Conservation (phyloP, 2,329 filamentous ascomycete species). For the Epichloe elymi region DNA sequence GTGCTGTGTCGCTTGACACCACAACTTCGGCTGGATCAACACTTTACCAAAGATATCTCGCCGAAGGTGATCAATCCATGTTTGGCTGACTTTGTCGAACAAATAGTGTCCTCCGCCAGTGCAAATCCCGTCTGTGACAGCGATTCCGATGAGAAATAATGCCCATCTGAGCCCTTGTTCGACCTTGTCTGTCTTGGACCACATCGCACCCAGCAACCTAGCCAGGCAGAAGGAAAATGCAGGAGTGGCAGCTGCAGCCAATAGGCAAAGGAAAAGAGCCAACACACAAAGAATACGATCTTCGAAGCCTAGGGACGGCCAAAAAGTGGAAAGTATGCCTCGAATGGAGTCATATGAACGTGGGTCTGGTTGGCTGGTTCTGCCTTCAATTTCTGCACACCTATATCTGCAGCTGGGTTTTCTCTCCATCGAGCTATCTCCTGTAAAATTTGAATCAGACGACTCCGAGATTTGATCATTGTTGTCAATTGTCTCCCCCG, state of each 20-base stretch:
- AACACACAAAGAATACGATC: conserved; percentile 42
- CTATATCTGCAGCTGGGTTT: background rate
- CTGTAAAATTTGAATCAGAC: background rate
- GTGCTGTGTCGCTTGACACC: conserved; percentile 63
- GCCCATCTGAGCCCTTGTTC: conserved; percentile 52
- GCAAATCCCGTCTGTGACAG: conserved; percentile 50
- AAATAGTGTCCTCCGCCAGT: conserved; percentile 57
- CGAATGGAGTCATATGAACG: background rate
- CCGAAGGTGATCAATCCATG: conserved; percentile 65
- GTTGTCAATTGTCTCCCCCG: background rate
- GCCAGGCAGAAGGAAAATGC: conserved; percentile 67
- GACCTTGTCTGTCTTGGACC: conserved; percentile 34
- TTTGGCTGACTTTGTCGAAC: conserved; percentile 57
- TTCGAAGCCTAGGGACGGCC: conserved; percentile 44
- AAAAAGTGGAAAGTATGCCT: conserved; percentile 42
- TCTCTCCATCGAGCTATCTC: background rate
- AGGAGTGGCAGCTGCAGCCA: conserved; percentile 56
- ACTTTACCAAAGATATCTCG: conserved; percentile 54
- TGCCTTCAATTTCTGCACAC: background rate
- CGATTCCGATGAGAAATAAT: conserved; percentile 53
- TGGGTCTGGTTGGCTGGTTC: background rate
- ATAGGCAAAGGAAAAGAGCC: conserved; percentile 47
- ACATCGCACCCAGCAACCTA: conserved; percentile 58
- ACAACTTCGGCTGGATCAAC: conserved; percentile 61
- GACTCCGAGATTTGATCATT: background rate